Base-by-base conservation (phyloP, 495 filamentous ascomycete genomes). In the Tuber brumale region DNA sequence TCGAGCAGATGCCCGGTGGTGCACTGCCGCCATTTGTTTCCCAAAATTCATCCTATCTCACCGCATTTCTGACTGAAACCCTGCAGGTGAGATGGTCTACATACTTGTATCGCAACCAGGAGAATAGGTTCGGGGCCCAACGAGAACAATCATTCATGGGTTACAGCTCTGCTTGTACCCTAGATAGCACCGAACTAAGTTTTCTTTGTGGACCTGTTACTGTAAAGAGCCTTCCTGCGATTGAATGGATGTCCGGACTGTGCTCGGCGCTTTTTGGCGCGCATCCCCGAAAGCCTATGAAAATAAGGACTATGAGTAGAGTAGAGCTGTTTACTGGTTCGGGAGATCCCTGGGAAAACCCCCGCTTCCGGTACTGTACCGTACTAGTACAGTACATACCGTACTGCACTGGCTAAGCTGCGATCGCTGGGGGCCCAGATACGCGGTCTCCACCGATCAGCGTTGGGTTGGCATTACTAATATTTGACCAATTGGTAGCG, bases 1-100 rank as follows among this genome's bases (percentile, higher is more conserved):
- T 31, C 57, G 57, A 66, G 57, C 16, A 66, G 57, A 66, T 66
- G 57, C 57, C 57, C 57, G 57, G 57, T 66, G 57, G 4, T 66
- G 57, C 57, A 66, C 57, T 18, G 57, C 57, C 57, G 27, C 57
- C 57, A 31, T 7, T 31, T 66, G 27, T 66, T 66, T 66, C 57
- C 57, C 14, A 66, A 66, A 66, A 66, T 66, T 66, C 27, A 31
- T 66, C 51, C n/a, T 27, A 66, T 66, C 6, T 35, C 57, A 31
- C 57, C 3, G 27, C 14, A 66, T 5, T 6, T 66, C 3, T 16
- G 9, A 66, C n/a, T 16, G 14, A 31, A 35, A 35, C 57, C 57
- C n/a, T 66, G 57, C 16, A 31, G 27, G 27, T 35, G 14, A 35
- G 57, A 35, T 35, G 27, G 12, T 35, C 57, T 8, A n/a, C n/a